Evolutionary conservation across 2,329 filamentous ascomycete species (phyloP).

Genomic region (Drechslera avenae): DNA sequence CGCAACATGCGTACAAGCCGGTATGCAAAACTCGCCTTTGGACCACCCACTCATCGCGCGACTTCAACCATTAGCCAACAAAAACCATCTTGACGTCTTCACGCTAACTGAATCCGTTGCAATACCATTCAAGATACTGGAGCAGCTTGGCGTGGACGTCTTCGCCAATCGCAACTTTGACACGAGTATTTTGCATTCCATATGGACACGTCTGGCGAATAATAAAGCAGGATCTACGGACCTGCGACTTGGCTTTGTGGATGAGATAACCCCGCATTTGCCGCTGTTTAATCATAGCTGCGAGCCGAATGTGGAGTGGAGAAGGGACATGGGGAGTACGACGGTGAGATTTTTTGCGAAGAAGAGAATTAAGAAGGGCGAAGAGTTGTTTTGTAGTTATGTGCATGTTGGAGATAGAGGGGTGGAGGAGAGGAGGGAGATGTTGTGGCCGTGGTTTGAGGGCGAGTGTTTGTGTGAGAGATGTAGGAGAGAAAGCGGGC

Average conservation of each 20-base stretch:
- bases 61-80: constrained; percentile 35
- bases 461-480: no score
- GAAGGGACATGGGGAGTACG: constrained; percentile 14
- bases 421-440: no score
- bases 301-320: constrained; percentile 33
- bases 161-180: constrained; percentile 27
- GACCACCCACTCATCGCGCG: constrained; percentile 34
- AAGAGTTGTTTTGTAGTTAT: no score
- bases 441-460: no score
- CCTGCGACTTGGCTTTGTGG: constrained; percentile 30
- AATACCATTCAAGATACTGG: constrained; percentile 33
- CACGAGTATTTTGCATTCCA: constrained; percentile 39
- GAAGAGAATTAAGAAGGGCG: background rate
- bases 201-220: constrained; percentile 41
- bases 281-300: constrained; percentile 45
- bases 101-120: constrained; percentile 36
- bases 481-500: no score
- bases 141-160: constrained; percentile 33
- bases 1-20: constrained; percentile 30
- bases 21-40: constrained; percentile 25
- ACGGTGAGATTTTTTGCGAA: constrained; percentile 19
- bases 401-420: no score
- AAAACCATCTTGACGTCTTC: constrained; percentile 36
- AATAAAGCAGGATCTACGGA: constrained; percentile 39
- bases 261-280: constrained; percentile 34